Percentiles rank a stretch among this genome's conserved stretches.
These are phyloP conservation scores for Hyphopichia homilentoma DNA, from an alignment of 805 yeast genomes.

Conservation along the genomic window DNA sequence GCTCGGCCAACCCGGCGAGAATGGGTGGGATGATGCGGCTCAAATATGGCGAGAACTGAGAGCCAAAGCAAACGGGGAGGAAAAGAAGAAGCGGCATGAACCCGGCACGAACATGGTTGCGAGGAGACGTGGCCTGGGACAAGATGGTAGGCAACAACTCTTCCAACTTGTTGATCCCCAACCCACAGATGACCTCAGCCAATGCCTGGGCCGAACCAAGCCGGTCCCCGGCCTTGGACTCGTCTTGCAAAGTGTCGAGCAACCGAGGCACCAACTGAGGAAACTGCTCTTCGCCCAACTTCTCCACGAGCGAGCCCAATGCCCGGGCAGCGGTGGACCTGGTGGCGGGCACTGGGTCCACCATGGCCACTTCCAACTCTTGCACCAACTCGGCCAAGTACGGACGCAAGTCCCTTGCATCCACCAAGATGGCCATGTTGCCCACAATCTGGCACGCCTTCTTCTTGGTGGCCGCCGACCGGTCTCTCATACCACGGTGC, in stretches of 20 bases:
- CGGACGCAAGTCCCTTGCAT: slow-evolving; percentile 78
- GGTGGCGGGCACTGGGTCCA: slow-evolving; percentile 96
- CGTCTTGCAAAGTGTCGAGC: slow-evolving; percentile 72
- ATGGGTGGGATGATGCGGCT: slow-evolving; percentile 87
- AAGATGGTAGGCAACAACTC: slow-evolving; percentile 82
- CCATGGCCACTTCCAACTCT: slow-evolving; percentile 91
- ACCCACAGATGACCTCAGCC: slow-evolving; percentile 88
- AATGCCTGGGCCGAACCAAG: slow-evolving; percentile 97
- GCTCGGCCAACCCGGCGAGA: slow-evolving; percentile 85
- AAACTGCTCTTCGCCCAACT: slow-evolving; percentile 93
- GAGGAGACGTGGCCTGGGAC: slow-evolving; percentile 62
- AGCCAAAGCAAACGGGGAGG: slow-evolving; percentile 91
- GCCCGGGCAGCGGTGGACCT: slow-evolving; percentile 98
- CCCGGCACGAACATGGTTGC: slow-evolving; percentile 80
- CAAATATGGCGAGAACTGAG: slow-evolving; percentile 86
- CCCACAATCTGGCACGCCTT: slow-evolving; percentile 98
- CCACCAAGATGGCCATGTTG: slow-evolving; percentile 95
- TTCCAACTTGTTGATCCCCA: slow-evolving; percentile 84
- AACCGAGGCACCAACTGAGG: slow-evolving; percentile 85
- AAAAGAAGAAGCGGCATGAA: slow-evolving; percentile 86
- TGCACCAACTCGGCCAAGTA: slow-evolving; percentile 73
- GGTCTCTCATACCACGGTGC: slow-evolving; percentile 90
- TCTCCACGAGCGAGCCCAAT: slow-evolving; percentile 91
- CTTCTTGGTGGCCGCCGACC: slow-evolving; percentile 89
- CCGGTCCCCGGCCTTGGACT: slow-evolving; percentile 79